These are phyloP conservation scores for Pelargonium nanum DNA, from an alignment of 345 rosid species.

Conservation along the genomic window DNA sequence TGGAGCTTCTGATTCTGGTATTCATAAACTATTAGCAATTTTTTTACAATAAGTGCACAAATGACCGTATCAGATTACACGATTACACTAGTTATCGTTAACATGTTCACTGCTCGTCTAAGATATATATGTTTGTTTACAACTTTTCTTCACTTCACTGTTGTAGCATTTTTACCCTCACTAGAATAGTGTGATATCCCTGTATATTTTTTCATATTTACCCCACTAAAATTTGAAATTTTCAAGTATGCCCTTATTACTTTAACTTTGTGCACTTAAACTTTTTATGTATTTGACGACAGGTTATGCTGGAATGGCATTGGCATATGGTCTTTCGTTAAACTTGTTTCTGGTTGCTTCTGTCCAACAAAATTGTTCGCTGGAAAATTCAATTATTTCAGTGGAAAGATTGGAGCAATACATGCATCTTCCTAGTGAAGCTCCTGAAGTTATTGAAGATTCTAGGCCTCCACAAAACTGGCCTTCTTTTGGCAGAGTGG, in stretches of 20 bases:
- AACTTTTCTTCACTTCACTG: no score
- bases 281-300: conserved; percentile 10
- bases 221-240: no score
- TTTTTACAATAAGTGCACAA: no score
- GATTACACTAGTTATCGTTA: no score
- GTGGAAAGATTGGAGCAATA: conserved; percentile 32
- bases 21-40: neutral
- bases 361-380: conserved; percentile 24
- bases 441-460: conserved; percentile 25
- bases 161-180: no score
- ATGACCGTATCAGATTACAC: no score
- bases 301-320: conserved; percentile 61
- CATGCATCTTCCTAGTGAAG: conserved; percentile 31
- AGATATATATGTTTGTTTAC: no score
- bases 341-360: conserved; percentile 34
- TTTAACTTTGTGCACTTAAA: no score
- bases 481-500: conserved; percentile 51
- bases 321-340: conserved; percentile 54
- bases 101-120: no score
- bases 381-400: conserved; percentile 27
- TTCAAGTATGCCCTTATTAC: no score
- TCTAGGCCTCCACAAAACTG: conserved; percentile 23
- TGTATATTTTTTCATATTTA: no score
- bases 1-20: conserved; percentile 53
- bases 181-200: no score